Percentiles rank a stretch among this genome's conserved stretches.
phyloP scores from a whole-genome alignment of 2,329 filamentous ascomycete species.

The Fusarium sp. region DNA sequence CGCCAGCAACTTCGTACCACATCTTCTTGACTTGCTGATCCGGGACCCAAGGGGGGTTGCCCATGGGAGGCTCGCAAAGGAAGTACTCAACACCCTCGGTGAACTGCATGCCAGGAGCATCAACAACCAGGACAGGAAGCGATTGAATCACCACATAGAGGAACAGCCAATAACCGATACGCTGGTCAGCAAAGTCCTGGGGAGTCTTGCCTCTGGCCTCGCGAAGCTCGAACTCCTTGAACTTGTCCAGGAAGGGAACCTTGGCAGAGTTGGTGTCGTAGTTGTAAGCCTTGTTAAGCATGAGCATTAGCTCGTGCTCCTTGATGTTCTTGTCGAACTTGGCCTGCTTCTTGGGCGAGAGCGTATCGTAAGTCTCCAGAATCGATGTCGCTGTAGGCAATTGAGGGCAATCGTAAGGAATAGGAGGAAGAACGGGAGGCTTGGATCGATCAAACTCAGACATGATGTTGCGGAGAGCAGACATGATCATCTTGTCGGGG shows the following conservation, averaged over 20 bases:
- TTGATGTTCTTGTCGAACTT: slow-evolving; percentile 80
- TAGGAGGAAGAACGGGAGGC: slow-evolving; percentile 88
- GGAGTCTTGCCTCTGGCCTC: slow-evolving; percentile 72
- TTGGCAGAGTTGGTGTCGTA: slow-evolving; percentile 70
- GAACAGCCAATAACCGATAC: slow-evolving; percentile 84
- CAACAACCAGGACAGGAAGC: slow-evolving; percentile 80
- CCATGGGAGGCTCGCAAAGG: slow-evolving; percentile 78
- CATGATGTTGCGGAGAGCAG: slow-evolving; percentile 81
- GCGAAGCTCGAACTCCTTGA: slow-evolving; percentile 76
- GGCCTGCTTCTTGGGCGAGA: slow-evolving; percentile 78
- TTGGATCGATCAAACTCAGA: slow-evolving; percentile 90
- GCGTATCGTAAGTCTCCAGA: slow-evolving; percentile 70
- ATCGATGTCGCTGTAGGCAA: slow-evolving; percentile 76
- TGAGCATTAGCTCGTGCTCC: slow-evolving; percentile 78
- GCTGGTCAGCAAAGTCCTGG: slow-evolving; percentile 75
- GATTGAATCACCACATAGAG: slow-evolving; percentile 82
- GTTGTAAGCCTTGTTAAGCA: slow-evolving; percentile 86
- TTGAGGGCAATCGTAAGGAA: slow-evolving; percentile 88
- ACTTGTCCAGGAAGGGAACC: slow-evolving; percentile 74
- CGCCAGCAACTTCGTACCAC: slow-evolving; percentile 80
- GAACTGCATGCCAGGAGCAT: slow-evolving; percentile 75
- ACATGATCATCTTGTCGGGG: slow-evolving; percentile 69
- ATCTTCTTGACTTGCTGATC: slow-evolving; percentile 71
- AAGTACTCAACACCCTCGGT: slow-evolving; percentile 84
- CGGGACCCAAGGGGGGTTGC: slow-evolving; percentile 79